Evolutionary conservation across 1,284 basidiomycete species (phyloP), one percentile per base, ranked within the genome.

Genomic region (Puccinia triticina): DNA sequence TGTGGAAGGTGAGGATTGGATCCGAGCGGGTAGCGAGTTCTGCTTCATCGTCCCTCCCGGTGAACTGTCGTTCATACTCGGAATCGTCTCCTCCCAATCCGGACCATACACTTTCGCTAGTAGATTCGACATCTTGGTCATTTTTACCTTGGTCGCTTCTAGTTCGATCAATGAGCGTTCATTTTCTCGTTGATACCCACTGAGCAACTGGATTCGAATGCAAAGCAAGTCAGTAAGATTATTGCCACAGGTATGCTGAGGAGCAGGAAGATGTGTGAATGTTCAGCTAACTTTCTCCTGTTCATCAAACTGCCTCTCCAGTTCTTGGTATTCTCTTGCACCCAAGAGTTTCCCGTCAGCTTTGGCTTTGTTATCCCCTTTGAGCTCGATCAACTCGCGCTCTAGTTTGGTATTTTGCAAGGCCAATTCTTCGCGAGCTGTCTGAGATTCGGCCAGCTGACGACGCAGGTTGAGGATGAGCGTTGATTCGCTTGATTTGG

Each of bases 171-270:
- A 43, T 4, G 80, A 82, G 29, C 80, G 43, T 76, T 82, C 80
- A n/a, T 82, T 82, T 40, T 82, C 80, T 66, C 80, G 80, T 37
- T 82, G 80, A 82, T 82, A 82, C 0, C 80, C 80, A 59, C 73
- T 82, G 3, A 82, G 46, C 18, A 82, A 34, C 80, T 82, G 50
- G n/a, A n/a, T n/a, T 46, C 5, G n/a, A 46, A 61, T n/a, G n/a
- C n/a, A 37, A 29, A n/a, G 5, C 26, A 32, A 50, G 67, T 46
- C 14, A 34, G 32, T 21, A n/a, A 12, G 12, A 4, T 26, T 46
- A 4, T 26, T 4, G 40, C 40, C 40, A 43, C n/a, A n/a, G n/a
- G n/a, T 43, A 12, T 71, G 23, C 5, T 26, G 34, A 23, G 18
- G 18, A 26, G 34, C n/a, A 48, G 26, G 34, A n/a, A 66, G 21